Evolutionary conservation across 108 stramenopile species (phyloP), one percentile per base, ranked within the genome.

Genomic region (Stephanodiscus minutulus): DNA sequence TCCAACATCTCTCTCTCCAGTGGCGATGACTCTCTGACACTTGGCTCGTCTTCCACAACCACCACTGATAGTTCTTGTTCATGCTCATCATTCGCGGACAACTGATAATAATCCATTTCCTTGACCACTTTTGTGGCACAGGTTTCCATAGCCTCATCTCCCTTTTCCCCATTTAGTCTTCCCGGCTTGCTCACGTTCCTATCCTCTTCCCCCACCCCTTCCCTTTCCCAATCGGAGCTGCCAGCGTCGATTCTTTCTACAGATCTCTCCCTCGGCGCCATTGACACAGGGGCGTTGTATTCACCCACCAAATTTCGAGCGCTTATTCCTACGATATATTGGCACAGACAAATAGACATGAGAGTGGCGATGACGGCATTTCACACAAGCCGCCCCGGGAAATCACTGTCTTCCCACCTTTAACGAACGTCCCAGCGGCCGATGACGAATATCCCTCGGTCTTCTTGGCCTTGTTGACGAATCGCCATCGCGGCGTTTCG

Each of bases 401-500:
- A 33, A 33, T 5, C 31, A 33, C 5, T 5, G 15, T 15, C 43
- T 44, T 15, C 64, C 0, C 37, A 44, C 64, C 64, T 27, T 25
- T 17, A 21, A 64, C 64, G 35, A 49, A 20, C 31, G 20, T 46
- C 17, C 64, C 64, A 4, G 64, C 64, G 22, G 44, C 41, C 5
- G 22, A 21, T 0, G 64, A 64, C 3, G 64, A 64, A 25, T 64
- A 64, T 17, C 64, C 64, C 22, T 64, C 48, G n/a, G 64, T 64
- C 64, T 64, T 64, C 29, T 64, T 64, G 36, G 64, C 64, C 33
- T 48, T 31, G 17, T 41, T 29, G 46, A 64, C 49, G 33, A 64
- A 64, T 50, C 64, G 37, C 64, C 64, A 64, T 31, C 64, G 64
- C 4, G 64, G 64, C 5, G 41, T 50, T 50, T 64, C 48, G 64